phyloP scores from a whole-genome alignment of 257 asterid genomes.

The Solanum virginianum region DNA sequence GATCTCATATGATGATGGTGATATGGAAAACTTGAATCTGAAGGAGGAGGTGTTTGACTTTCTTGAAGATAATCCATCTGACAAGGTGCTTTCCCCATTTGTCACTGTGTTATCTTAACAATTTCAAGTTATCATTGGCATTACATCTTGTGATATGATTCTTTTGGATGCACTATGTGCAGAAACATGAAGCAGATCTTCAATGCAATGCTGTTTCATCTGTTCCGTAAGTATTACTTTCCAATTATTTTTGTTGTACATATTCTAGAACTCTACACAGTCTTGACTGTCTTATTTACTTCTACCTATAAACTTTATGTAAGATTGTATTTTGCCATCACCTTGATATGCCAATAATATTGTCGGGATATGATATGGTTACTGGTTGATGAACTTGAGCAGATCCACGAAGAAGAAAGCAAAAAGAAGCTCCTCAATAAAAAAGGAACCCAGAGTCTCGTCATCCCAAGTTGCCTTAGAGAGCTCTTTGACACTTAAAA shows the following conservation, averaged over 20 bases:
- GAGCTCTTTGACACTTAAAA: no score
- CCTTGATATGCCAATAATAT: not conserved
- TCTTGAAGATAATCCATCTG: conserved; percentile 5
- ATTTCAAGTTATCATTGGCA: not conserved
- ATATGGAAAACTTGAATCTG: conserved; percentile 26
- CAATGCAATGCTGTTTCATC: not conserved
- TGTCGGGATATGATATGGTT: not conserved
- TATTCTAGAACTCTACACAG: not conserved
- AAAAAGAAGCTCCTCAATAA: no score
- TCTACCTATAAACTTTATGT: not conserved
- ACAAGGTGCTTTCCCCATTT: not conserved
- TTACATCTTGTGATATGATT: not conserved
- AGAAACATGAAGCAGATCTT: conserved; percentile 1
- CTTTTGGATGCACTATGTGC: not conserved
- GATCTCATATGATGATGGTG: conserved; percentile 34
- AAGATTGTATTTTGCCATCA: not conserved
- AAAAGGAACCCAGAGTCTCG: no score
- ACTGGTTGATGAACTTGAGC: no score
- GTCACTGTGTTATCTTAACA: not conserved
- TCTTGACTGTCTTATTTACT: not conserved
- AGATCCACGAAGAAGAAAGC: no score
- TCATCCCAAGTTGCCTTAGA: no score
- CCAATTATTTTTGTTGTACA: not conserved
- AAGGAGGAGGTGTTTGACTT: conserved; percentile 18
- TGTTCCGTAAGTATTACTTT: conserved; percentile 9